A percentile compares a stretch with the other conserved stretches of the same genome.
These are phyloP conservation scores for Sanghuangporus sanghuang DNA, from an alignment of 1,284 basidiomycete genomes.

Conservation along the genomic window DNA sequence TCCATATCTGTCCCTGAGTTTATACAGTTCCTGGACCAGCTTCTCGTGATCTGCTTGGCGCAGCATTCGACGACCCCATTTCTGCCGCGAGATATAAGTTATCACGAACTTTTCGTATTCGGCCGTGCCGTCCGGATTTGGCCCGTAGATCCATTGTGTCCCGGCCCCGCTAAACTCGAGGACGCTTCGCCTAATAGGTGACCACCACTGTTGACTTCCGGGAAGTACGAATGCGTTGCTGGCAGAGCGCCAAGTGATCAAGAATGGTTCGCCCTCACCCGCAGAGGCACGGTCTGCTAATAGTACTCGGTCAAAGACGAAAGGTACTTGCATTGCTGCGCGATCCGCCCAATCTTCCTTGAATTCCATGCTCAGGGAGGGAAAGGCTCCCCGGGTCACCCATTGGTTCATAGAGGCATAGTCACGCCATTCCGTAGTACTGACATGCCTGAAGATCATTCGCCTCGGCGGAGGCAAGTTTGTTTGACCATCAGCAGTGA, in stretches of 20 bases:
- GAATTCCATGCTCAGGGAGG: constrained; percentile 71
- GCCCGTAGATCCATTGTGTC: constrained; percentile 31
- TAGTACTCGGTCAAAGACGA: constrained; percentile 77
- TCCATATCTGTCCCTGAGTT: constrained; percentile 63
- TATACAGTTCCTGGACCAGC: constrained; percentile 57
- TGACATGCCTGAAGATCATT: constrained; percentile 71
- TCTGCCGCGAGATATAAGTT: constrained; percentile 83
- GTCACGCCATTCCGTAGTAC: constrained; percentile 79
- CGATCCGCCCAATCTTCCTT: constrained; percentile 77
- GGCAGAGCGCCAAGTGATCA: constrained; percentile 69
- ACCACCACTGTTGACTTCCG: constrained; percentile 78
- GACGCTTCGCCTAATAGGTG: constrained; percentile 65
- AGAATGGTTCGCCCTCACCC: constrained; percentile 64
- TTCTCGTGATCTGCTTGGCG: constrained; percentile 59
- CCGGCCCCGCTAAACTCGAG: constrained; percentile 63
- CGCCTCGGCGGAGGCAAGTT: constrained; percentile 67
- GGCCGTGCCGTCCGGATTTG: constrained; percentile 5
- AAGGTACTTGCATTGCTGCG: constrained; percentile 57
- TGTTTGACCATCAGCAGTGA: constrained; percentile 58
- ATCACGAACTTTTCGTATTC: constrained; percentile 51
- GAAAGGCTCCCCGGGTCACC: constrained; percentile 71
- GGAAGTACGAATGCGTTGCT: constrained; percentile 68
- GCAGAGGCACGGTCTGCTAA: constrained; percentile 80
- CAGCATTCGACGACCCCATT: constrained; percentile 74
- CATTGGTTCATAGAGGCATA: constrained; percentile 81